Conservation (phyloP, 805 yeast genomes). For the Spathaspora hagerdaliae region DNA sequence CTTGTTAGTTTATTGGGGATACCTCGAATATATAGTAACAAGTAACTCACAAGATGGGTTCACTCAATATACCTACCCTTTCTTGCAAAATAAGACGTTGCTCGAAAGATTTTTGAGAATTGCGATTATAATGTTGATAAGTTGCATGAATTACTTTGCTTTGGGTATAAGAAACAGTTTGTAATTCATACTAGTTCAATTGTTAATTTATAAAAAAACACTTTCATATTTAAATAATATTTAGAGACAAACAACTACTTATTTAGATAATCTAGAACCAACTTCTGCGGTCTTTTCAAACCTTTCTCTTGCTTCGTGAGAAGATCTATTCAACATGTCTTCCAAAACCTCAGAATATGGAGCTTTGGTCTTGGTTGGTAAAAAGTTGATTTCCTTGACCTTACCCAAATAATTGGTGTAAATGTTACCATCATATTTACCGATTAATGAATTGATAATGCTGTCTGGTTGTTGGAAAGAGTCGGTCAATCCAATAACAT, state of each 20-base stretch:
- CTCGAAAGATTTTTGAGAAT: constrained; percentile 4
- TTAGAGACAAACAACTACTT: background rate
- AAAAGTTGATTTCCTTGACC: constrained; percentile 43
- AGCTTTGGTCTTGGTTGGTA: constrained; percentile 54
- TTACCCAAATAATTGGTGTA: constrained; percentile 69
- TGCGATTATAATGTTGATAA: background rate
- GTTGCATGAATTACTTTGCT: constrained; percentile 4
- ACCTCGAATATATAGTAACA: constrained; percentile 15
- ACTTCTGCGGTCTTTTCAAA: constrained; percentile 17
- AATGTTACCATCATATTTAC: constrained; percentile 76
- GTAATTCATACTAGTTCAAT: background rate
- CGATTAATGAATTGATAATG: constrained; percentile 78
- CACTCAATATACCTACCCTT: constrained; percentile 9
- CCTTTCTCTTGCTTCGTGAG: constrained; percentile 32
- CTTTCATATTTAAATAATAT: background rate
- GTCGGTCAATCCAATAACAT: constrained; percentile 77
- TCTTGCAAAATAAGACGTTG: constrained; percentile 2
- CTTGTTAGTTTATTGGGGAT: constrained; percentile 10
- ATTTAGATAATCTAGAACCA: constrained; percentile 6
- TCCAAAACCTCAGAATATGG: constrained; percentile 46
- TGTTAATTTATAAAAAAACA: background rate
- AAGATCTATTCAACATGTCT: constrained; percentile 29
- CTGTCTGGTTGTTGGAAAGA: constrained; percentile 79
- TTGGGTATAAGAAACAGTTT: constrained; percentile 1
- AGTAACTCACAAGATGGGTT: constrained; percentile 2